Percentiles rank a stretch among this genome's conserved stretches.
Conservation (phyloP, 2,329 filamentous ascomycete species). For the Pleoardoris graminearum region DNA sequence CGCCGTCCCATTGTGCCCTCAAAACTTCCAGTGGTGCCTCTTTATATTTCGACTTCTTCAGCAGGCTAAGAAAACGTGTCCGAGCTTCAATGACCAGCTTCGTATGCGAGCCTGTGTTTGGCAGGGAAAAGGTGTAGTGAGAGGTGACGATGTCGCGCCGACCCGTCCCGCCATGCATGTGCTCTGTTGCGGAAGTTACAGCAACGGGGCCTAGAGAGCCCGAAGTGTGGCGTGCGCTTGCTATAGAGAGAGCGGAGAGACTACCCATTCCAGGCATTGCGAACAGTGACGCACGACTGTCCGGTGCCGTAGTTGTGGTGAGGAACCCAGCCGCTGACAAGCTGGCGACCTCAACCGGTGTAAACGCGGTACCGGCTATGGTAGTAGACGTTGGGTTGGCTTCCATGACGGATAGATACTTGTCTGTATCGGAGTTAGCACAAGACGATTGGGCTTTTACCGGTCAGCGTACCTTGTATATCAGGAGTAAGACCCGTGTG, state of each 20-base stretch:
- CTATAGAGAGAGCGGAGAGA: slow-evolving; percentile 63
- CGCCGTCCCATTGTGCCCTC: slow-evolving; percentile 72
- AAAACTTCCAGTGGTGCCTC: slow-evolving; percentile 67
- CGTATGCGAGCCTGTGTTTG: slow-evolving; percentile 68
- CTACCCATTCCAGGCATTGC: slow-evolving; percentile 48
- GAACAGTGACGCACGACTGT: slow-evolving; percentile 45
- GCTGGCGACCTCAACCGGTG: slow-evolving; percentile 55
- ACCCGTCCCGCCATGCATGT: slow-evolving; percentile 64
- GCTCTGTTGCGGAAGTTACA: slow-evolving; percentile 66
- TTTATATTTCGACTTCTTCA: slow-evolving; percentile 62
- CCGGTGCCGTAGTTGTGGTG: slow-evolving; percentile 52
- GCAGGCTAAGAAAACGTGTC: slow-evolving; percentile 62
- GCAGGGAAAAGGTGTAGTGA: slow-evolving; percentile 63
- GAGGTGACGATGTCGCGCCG: slow-evolving; percentile 17
- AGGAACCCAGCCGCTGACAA: slow-evolving; percentile 70
- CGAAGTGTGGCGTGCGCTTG: slow-evolving; percentile 65
- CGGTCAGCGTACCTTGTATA: slow-evolving; percentile 42
- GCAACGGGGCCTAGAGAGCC: slow-evolving; percentile 72
- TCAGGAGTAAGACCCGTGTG: slow-evolving; percentile 28
- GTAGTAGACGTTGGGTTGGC: slow-evolving; percentile 55
- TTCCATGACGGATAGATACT: slow-evolving; percentile 58
- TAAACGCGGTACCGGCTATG: slow-evolving; percentile 49
- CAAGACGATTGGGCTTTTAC: neutral
- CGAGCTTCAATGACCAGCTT: slow-evolving; percentile 66
- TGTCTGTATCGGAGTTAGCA: slow-evolving; percentile 34